Base-by-base conservation (phyloP, 2,329 filamentous ascomycete genomes). In the Arthrobotrys entomopaga region DNA sequence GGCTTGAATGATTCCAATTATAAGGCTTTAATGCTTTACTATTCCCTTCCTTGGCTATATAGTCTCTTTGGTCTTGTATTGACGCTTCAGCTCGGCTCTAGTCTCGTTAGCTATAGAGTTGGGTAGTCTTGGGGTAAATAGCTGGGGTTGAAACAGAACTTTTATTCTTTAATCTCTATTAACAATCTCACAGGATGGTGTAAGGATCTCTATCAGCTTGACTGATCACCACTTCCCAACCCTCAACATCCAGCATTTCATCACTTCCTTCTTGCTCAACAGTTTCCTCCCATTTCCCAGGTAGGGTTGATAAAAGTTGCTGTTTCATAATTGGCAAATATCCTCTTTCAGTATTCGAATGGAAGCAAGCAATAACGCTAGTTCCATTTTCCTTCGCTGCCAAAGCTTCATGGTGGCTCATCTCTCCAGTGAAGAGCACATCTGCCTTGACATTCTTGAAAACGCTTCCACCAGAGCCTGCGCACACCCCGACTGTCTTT, bases 331-430 rank as follows among this genome's bases (percentile, higher is more conserved):
- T 87, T 71, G 89, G 86, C 78, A 99, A 82, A 80, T 94, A 99
- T 0, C 88, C 89, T 40, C 95, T 85, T 84, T 99, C 95, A 0
- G 91, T 95, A 81, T 98, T 98, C 78, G 91, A 94, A 81, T 99
- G 95, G 79, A 97, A 96, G 54, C 78, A 78, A n/a, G 77, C 90
- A 59, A 98, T 87, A 0, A 98, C 91, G 64, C 88, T 90, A 76
- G 89, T 89, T 0, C 93, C 93, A 70, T 89, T 87, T 83, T 97
- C 93, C 26, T 91, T 92, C 0, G 93, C 92, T 43, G 91, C 88
- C 69, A 99, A 86, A 2, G 94, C 93, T 76, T 95, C 92, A 80
- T 99, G 95, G 80, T 99, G 95, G 79, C 88, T 91, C 84, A 98
- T 87, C 83, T 99, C 95, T 1, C 95, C 95, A 0, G 92, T 98